Evolutionary conservation across 345 rosid species (phyloP).

Genomic region (Dipteronia sinensis): DNA sequence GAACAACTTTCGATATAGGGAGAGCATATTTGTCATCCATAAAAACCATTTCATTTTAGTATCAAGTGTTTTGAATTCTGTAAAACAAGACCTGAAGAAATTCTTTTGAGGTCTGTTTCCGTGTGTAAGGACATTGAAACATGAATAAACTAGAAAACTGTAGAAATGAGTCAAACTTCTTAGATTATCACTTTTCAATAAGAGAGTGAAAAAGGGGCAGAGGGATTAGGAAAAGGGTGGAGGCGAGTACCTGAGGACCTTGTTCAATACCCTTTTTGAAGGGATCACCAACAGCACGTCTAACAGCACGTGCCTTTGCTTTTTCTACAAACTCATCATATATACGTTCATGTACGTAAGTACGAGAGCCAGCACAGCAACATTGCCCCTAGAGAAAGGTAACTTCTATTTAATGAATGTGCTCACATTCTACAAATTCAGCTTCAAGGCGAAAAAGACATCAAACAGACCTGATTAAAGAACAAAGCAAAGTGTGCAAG

Average conservation of each 20-base stretch:
- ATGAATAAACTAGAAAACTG: not conserved
- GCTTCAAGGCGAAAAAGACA: not conserved
- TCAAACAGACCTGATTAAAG: constrained; percentile 74
- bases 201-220: not conserved
- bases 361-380: constrained; percentile 96
- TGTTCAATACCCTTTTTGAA: constrained; percentile 83
- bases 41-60: not conserved
- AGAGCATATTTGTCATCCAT: not conserved
- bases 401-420: not conserved
- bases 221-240: not conserved
- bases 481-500: constrained; percentile 89
- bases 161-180: not conserved
- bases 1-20: not conserved
- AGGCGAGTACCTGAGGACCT: constrained; percentile 82
- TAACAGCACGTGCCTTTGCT: constrained; percentile 76
- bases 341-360: constrained; percentile 80
- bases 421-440: not conserved
- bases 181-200: not conserved
- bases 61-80: not conserved
- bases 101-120: not conserved
- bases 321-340: constrained; percentile 90
- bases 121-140: not conserved
- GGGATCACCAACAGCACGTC: constrained; percentile 91
- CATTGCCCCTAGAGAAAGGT: constrained; percentile 77
- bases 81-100: not conserved